These are phyloP conservation scores for Starmerella scarabaei DNA, from an alignment of 805 yeast species.

Conservation along the genomic window DNA sequence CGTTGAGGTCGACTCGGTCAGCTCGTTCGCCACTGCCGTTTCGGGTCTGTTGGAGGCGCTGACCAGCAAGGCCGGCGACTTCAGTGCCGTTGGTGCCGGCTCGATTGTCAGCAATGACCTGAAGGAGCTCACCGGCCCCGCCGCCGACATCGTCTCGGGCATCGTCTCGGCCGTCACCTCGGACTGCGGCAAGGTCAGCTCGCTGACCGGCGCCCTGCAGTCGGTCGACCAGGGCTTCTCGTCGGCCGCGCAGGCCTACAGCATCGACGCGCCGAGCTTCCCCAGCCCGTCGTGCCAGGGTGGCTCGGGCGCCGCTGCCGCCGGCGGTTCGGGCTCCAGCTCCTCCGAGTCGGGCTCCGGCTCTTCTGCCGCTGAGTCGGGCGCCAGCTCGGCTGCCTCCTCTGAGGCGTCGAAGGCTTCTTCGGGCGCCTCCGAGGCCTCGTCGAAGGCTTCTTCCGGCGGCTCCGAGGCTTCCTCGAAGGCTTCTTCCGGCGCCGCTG, in stretches of 20 bases:
- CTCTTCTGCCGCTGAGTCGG: conserved; percentile 6
- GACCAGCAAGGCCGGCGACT: conserved; percentile 21
- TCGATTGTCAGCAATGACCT: conserved; percentile 21
- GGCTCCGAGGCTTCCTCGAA: conserved; percentile 6
- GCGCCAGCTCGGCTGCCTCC: conserved; percentile 10
- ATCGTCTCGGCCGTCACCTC: conserved; percentile 14
- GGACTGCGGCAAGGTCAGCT: conserved; percentile 12
- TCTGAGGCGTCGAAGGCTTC: conserved; percentile 5
- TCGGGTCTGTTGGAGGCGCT: conserved; percentile 18
- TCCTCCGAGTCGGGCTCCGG: background rate
- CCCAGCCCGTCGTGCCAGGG: conserved; percentile 12
- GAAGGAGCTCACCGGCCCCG: conserved; percentile 15
- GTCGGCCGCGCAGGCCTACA: conserved; percentile 16
- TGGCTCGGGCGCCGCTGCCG: conserved; percentile 11
- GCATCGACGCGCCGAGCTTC: conserved; percentile 10
- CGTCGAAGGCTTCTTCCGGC: conserved; percentile 4
- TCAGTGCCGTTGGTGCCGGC: conserved; percentile 19
- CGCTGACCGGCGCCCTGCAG: conserved; percentile 11
- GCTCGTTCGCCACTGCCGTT: conserved; percentile 14
- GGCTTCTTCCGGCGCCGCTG: conserved; percentile 4
- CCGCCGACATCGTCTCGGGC: conserved; percentile 17
- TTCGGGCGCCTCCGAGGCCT: conserved; percentile 8
- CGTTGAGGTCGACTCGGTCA: conserved; percentile 9
- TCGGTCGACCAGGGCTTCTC: conserved; percentile 12
- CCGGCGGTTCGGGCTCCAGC: background rate